Percentiles rank a stretch among this genome's conserved stretches.
Conservation (phyloP, 2,329 filamentous ascomycete species). For the Exophiala oligosperma region DNA sequence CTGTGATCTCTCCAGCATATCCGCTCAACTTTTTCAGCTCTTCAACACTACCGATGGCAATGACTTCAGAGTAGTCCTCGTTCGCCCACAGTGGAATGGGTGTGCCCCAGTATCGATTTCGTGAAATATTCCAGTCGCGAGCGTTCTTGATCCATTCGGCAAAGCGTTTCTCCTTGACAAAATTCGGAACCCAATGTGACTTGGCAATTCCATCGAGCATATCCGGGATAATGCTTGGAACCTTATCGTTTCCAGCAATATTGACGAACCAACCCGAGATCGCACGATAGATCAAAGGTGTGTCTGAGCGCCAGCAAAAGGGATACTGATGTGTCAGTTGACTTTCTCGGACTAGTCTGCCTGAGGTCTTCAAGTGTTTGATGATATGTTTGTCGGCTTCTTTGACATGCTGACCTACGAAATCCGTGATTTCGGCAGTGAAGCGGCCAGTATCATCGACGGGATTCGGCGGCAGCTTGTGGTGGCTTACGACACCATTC, state of each 20-base stretch:
- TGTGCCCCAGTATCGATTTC: constrained; percentile 89
- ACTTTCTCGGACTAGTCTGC: constrained; percentile 74
- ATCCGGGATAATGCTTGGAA: constrained; percentile 63
- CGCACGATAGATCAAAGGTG: constrained; percentile 83
- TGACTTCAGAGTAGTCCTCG: constrained; percentile 75
- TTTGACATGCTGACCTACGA: constrained; percentile 81
- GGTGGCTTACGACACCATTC: constrained; percentile 70
- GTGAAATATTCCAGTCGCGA: constrained; percentile 85
- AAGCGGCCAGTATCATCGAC: constrained; percentile 80
- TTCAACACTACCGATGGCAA: constrained; percentile 76
- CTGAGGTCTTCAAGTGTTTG: constrained; percentile 72
- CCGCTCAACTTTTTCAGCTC: constrained; percentile 80
- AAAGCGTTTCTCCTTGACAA: constrained; percentile 85
- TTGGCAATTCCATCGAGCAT: constrained; percentile 81
- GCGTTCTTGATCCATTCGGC: constrained; percentile 82
- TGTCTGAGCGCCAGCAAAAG: constrained; percentile 85
- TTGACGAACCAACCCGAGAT: constrained; percentile 90
- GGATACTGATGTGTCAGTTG: constrained; percentile 83
- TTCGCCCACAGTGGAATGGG: constrained; percentile 84
- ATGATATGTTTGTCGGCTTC: constrained; percentile 85
- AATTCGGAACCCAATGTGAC: constrained; percentile 81
- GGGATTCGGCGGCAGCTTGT: constrained; percentile 75
- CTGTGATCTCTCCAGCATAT: constrained; percentile 71
- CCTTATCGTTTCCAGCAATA: constrained; percentile 58
- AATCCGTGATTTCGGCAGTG: constrained; percentile 70